Percentiles rank a stretch among this genome's conserved stretches.
Conservation (phyloP, 495 filamentous ascomycete genomes). For the Bacidia gigantensis region DNA sequence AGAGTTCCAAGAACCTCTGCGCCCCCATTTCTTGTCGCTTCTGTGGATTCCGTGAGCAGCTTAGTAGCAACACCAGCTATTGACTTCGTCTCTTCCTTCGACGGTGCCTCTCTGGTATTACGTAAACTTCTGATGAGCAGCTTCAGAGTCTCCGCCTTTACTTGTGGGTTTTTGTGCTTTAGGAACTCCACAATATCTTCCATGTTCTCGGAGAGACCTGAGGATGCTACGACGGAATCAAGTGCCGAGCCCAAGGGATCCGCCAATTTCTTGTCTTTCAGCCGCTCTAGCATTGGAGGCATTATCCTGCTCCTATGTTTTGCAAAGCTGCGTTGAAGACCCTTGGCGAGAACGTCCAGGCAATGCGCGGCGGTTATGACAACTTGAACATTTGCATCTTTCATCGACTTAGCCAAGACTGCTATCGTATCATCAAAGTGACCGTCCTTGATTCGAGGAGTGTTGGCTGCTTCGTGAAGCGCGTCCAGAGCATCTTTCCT, state of each 20-base stretch:
- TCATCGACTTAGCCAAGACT: conserved; percentile 86
- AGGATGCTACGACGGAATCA: conserved; percentile 73
- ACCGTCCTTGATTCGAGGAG: conserved; percentile 83
- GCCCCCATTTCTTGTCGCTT: conserved; percentile 70
- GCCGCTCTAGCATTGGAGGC: conserved; percentile 76
- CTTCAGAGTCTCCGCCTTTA: conserved; percentile 86
- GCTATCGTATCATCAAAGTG: conserved; percentile 73
- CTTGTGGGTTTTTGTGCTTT: conserved; percentile 89
- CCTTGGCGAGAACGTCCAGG: conserved; percentile 82
- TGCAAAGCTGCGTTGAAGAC: conserved; percentile 60
- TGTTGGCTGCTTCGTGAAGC: conserved; percentile 60
- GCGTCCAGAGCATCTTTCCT: conserved; percentile 89
- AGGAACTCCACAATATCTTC: conserved; percentile 80
- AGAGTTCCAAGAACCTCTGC: conserved; percentile 86
- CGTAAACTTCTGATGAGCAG: conserved; percentile 81
- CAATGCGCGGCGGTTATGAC: conserved; percentile 90
- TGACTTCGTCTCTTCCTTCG: conserved; percentile 65
- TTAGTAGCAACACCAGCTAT: conserved; percentile 82
- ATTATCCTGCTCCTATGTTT: conserved; percentile 72
- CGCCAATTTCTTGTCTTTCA: conserved; percentile 97
- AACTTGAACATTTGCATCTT: conserved; percentile 94
- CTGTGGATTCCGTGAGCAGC: conserved; percentile 74
- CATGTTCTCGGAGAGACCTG: conserved; percentile 65
- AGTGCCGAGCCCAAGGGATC: conserved; percentile 77
- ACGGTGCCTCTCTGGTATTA: conserved; percentile 68